Evolutionary conservation across 306 rosid species (phyloP).

Genomic region (Biancaea sappan): DNA sequence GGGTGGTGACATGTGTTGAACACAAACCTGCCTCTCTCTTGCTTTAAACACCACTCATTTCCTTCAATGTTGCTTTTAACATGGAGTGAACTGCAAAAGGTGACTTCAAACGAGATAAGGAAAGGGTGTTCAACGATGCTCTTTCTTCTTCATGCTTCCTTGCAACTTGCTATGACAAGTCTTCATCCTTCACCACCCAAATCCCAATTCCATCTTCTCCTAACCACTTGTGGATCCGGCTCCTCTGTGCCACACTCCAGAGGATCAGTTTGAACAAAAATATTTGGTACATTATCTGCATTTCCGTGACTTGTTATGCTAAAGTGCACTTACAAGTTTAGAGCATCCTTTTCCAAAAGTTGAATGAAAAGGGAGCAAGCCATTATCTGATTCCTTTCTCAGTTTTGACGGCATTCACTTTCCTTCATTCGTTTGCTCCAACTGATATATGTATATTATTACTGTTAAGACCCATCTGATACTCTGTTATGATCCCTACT

Average conservation of each 20-base stretch:
- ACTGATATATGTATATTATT: too few relatives aligned
- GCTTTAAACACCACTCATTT: not conserved
- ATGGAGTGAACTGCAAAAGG: not conserved
- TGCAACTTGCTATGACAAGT: conserved; percentile 10
- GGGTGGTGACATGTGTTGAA: conserved; percentile 9
- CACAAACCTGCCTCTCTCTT: not conserved
- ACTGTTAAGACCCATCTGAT: not conserved
- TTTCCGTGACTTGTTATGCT: too few relatives aligned
- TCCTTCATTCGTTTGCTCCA: not conserved
- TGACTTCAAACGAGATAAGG: not conserved
- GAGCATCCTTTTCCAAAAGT: too few relatives aligned
- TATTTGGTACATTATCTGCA: not conserved
- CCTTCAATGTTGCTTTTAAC: not conserved
- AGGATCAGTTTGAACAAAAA: not conserved
- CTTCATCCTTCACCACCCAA: conserved; percentile 6
- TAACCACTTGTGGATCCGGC: not conserved
- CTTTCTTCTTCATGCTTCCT: not conserved
- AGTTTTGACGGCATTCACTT: not conserved
- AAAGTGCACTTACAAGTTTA: too few relatives aligned
- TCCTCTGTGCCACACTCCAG: not conserved
- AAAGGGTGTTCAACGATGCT: not conserved
- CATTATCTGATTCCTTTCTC: not conserved
- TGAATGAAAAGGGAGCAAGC: not conserved
- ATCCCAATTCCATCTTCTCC: not conserved
- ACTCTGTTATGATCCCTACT: not conserved